Percentiles rank a stretch among this genome's conserved stretches.
These are phyloP conservation scores for Nicotiana attenuata DNA, from an alignment of 257 asterid species.

Conservation along the genomic window DNA sequence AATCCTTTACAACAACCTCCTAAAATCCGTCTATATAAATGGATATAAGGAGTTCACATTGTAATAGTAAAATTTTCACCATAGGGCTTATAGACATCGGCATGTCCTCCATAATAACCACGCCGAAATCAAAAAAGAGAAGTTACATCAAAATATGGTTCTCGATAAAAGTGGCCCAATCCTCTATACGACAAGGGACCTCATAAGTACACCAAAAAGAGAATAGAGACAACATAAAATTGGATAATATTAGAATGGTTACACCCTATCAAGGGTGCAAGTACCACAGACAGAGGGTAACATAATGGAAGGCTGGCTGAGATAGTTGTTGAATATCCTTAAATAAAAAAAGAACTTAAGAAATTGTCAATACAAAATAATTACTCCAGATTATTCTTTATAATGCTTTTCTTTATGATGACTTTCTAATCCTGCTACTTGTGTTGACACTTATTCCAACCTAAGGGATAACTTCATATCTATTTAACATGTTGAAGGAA, in stretches of 20 bases:
- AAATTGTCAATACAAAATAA: neutral
- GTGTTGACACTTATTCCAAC: neutral
- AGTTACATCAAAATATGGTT: too few relatives aligned
- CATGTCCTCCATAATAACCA: too few relatives aligned
- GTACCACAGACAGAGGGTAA: neutral
- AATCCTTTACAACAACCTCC: too few relatives aligned
- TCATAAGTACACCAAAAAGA: too few relatives aligned
- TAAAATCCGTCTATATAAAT: too few relatives aligned
- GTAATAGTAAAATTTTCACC: too few relatives aligned
- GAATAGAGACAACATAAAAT: neutral
- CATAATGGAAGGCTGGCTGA: neutral
- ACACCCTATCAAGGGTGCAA: neutral
- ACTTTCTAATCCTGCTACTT: neutral
- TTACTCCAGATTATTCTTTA: neutral
- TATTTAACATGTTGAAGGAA: neutral
- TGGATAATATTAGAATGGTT: neutral
- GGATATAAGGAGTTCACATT: too few relatives aligned
- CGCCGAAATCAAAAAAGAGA: too few relatives aligned
- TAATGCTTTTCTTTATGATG: neutral
- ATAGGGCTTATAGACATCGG: too few relatives aligned
- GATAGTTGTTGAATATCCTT: neutral
- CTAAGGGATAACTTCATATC: neutral
- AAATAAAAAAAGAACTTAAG: neutral
- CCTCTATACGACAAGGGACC: too few relatives aligned
- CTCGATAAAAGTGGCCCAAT: too few relatives aligned